Evolutionary conservation across 495 filamentous ascomycete genomes (phyloP).

Genomic region (Collariella sp.): DNA sequence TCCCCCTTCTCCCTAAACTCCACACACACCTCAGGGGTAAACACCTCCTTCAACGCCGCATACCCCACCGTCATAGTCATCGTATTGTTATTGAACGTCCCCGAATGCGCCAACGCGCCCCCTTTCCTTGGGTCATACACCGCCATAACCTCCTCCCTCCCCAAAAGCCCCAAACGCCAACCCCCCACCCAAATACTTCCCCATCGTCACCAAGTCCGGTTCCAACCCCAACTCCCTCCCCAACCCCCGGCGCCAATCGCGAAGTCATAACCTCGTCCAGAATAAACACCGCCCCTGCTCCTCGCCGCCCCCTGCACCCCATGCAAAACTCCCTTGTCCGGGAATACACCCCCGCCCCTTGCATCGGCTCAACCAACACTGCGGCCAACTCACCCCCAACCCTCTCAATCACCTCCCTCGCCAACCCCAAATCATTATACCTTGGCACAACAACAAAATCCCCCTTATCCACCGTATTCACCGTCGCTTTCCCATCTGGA

Average conservation of each 20-base stretch:
- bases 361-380: slow-evolving; percentile 53
- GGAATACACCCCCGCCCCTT: slow-evolving; percentile 46
- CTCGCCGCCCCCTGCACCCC: slow-evolving; percentile 25
- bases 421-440: slow-evolving; percentile 43
- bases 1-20: slow-evolving; percentile 35
- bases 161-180: slow-evolving; percentile 57
- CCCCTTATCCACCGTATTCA: slow-evolving; percentile 26
- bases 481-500: slow-evolving; percentile 9
- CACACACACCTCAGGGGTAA: slow-evolving; percentile 31
- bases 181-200: slow-evolving; percentile 58
- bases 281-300: slow-evolving; percentile 44
- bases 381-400: slow-evolving; percentile 39
- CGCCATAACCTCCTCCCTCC: slow-evolving; percentile 43
- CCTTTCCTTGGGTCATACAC: slow-evolving; percentile 44
- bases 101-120: slow-evolving; percentile 42
- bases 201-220: slow-evolving; percentile 53
- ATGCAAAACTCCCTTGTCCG: slow-evolving; percentile 37
- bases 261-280: slow-evolving; percentile 61
- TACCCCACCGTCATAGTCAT: slow-evolving; percentile 50
- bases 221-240: slow-evolving; percentile 33
- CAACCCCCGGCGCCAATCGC: slow-evolving; percentile 43
- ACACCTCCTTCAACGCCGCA: slow-evolving; percentile 36
- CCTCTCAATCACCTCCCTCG: slow-evolving; percentile 27
- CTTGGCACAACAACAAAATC: slow-evolving; percentile 42
- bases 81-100: slow-evolving; percentile 63